These are phyloP conservation scores for Calonectria hongkongensis DNA, from an alignment of 2,329 filamentous ascomycete species.

Conservation along the genomic window DNA sequence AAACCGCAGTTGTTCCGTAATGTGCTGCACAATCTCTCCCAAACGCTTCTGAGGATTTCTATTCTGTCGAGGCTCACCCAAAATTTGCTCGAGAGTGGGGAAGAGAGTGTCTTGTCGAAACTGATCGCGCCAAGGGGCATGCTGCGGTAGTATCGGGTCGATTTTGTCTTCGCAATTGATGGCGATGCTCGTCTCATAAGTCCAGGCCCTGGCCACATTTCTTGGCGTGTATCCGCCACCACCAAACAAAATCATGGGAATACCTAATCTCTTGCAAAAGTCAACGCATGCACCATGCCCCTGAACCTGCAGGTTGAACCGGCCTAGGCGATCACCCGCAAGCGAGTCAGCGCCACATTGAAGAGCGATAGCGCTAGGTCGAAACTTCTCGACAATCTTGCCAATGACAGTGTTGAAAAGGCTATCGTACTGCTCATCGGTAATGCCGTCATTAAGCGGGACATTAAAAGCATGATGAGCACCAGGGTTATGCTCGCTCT, in stretches of 20 bases:
- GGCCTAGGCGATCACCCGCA: slow-evolving; percentile 92
- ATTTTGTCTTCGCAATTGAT: slow-evolving; percentile 84
- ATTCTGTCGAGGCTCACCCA: slow-evolving; percentile 83
- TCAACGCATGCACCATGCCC: slow-evolving; percentile 94
- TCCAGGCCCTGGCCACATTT: slow-evolving; percentile 97
- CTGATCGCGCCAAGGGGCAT: slow-evolving; percentile 90
- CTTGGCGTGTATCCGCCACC: slow-evolving; percentile 97
- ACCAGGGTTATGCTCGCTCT: slow-evolving; percentile 88
- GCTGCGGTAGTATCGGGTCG: slow-evolving; percentile 81
- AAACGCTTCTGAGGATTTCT: slow-evolving; percentile 86
- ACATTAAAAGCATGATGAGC: slow-evolving; percentile 94
- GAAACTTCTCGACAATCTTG: slow-evolving; percentile 86
- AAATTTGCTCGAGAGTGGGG: slow-evolving; percentile 85
- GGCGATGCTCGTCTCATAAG: slow-evolving; percentile 94
- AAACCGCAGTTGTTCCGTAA: slow-evolving; percentile 90
- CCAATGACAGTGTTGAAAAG: slow-evolving; percentile 90
- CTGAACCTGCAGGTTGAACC: slow-evolving; percentile 97
- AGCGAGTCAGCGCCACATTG: slow-evolving; percentile 97
- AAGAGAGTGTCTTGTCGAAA: slow-evolving; percentile 93
- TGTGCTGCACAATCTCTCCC: slow-evolving; percentile 83
- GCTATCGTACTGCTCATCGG: slow-evolving; percentile 89
- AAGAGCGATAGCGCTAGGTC: slow-evolving; percentile 92
- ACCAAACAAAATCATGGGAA: slow-evolving; percentile 93
- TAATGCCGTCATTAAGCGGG: slow-evolving; percentile 91
- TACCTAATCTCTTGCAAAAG: slow-evolving; percentile 86